Evolutionary conservation across 179 eudicot species (phyloP).

Genomic region (Spinacia oleracea): DNA sequence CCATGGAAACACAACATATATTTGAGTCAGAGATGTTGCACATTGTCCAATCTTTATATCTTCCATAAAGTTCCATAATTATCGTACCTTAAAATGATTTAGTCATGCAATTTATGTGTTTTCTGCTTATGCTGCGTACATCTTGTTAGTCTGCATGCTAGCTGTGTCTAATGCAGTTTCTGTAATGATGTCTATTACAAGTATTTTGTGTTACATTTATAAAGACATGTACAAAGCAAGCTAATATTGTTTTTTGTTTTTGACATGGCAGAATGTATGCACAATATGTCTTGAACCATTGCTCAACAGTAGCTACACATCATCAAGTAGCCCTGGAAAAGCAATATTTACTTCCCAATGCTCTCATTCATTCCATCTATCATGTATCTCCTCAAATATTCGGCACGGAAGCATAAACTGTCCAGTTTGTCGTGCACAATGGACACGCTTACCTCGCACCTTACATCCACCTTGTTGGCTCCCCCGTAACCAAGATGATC

Average conservation of each 20-base stretch:
- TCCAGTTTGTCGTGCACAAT: constrained; percentile 87
- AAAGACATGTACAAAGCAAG: not conserved
- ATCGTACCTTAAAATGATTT: too few species aligned
- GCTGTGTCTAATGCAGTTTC: not conserved
- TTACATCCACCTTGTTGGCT: constrained; percentile 52
- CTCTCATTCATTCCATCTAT: constrained; percentile 78
- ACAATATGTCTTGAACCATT: constrained; percentile 81
- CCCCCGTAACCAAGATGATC: constrained; percentile 55
- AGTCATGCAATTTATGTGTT: not conserved
- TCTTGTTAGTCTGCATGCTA: not conserved
- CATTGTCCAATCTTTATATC: not conserved
- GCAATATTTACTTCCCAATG: constrained; percentile 91
- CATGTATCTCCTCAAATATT: constrained; percentile 84
- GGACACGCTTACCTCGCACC: constrained; percentile 81
- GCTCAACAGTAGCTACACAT: constrained; percentile 40
- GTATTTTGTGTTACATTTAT: too few species aligned
- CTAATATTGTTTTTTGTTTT: constrained; percentile 6
- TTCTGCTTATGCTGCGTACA: not conserved
- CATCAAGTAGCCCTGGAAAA: constrained; percentile 67
- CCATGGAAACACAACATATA: too few species aligned
- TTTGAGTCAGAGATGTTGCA: not conserved
- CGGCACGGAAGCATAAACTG: constrained; percentile 82
- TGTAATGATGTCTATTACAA: not conserved
- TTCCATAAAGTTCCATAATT: not conserved
- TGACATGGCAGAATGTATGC: constrained; percentile 61